phyloP scores from a whole-genome alignment of 2,329 filamentous ascomycete species.

The Monosporascus sp. region DNA sequence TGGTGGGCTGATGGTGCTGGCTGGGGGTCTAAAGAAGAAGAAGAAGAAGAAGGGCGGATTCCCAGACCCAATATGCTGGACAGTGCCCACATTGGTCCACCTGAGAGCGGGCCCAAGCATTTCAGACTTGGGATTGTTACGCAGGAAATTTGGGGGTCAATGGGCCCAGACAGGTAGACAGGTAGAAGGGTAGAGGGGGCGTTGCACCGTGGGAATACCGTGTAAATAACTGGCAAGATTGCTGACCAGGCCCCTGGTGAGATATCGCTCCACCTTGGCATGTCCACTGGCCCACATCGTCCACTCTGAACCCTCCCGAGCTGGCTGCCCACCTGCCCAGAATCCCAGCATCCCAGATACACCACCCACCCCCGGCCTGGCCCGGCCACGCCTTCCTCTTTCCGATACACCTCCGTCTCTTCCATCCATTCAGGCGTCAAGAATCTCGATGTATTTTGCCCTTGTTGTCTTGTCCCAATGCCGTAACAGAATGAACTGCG shows the following conservation, averaged over 20 bases:
- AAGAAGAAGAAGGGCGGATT: neutral
- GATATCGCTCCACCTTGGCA: neutral
- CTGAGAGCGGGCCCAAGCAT: neutral
- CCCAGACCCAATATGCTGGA: neutral
- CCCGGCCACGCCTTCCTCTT: neutral
- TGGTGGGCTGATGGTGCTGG: too few relatives aligned
- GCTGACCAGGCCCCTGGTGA: neutral
- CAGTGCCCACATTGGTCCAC: neutral
- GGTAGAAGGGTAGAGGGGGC: too few relatives aligned
- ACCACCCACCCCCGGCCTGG: neutral
- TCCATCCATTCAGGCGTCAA: neutral
- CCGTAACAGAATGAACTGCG: neutral
- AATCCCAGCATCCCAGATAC: too few relatives aligned
- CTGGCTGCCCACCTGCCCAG: too few relatives aligned
- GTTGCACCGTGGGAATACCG: neutral
- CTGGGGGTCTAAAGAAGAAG: neutral
- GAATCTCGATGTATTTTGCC: neutral
- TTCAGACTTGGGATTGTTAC: neutral
- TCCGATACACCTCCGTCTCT: neutral
- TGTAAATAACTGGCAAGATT: neutral
- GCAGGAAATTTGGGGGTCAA: neutral
- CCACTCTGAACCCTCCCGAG: neutral
- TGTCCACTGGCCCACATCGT: neutral
- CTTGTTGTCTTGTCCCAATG: neutral
- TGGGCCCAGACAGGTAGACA: neutral